A percentile compares a stretch with the other conserved stretches of the same genome.
These are phyloP conservation scores for Corrigiola litoralis DNA, from an alignment of 179 eudicot species.

Conservation along the genomic window DNA sequence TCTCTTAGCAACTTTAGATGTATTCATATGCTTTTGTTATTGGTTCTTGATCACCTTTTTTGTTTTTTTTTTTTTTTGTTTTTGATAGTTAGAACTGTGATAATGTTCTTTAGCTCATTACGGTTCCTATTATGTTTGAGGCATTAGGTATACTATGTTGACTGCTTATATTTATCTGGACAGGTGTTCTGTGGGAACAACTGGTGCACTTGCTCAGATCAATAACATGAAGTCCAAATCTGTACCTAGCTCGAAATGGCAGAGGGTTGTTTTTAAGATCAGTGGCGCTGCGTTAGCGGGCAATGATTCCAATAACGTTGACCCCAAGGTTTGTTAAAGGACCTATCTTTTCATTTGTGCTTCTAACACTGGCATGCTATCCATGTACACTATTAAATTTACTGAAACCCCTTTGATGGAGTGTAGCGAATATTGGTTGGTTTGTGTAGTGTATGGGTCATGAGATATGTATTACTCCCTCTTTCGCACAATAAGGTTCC, in stretches of 20 bases:
- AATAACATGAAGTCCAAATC: constrained; percentile 60
- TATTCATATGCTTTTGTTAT: too few species aligned
- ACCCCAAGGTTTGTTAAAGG: constrained; percentile 67
- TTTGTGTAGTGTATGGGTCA: too few species aligned
- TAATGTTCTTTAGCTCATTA: not conserved
- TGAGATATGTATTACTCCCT: too few species aligned
- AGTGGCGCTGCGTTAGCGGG: constrained; percentile 93
- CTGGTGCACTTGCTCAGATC: constrained; percentile 51
- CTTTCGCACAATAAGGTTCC: too few species aligned
- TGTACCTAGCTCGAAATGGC: constrained; percentile 63
- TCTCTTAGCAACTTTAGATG: too few species aligned
- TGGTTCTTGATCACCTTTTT: not conserved
- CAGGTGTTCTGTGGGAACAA: constrained; percentile 56
- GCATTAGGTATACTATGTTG: constrained; percentile 4
- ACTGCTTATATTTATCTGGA: constrained; percentile 19
- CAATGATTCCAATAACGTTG: constrained; percentile 65
- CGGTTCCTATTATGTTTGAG: not conserved
- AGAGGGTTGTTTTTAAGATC: constrained; percentile 91
- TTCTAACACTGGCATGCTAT: too few species aligned
- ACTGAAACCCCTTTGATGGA: too few species aligned
- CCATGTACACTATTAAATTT: too few species aligned
- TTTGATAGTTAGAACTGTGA: not conserved
- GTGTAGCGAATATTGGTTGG: too few species aligned
- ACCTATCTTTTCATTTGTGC: constrained; percentile 2
- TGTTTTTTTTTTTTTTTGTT: not conserved